Conservation (phyloP, 768 basidiomycete species). For the Lactarius sp. region DNA sequence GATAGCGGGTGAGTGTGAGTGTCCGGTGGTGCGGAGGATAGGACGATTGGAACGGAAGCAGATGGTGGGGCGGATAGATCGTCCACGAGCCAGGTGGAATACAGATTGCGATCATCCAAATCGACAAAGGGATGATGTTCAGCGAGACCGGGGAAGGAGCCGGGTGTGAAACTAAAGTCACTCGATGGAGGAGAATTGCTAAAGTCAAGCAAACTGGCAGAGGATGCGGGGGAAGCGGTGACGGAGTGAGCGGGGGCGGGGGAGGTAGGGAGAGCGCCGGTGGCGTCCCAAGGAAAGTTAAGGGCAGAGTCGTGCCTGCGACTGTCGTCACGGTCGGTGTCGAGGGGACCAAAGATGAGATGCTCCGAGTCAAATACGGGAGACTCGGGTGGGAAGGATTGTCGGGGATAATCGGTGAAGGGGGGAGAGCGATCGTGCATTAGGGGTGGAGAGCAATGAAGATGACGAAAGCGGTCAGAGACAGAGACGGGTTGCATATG, state of each 20-base stretch:
- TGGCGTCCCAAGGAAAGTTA: conserved; percentile 37
- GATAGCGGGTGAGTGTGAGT: conserved; percentile 39
- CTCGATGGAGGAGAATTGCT: conserved; percentile 38
- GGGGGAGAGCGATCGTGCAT: conserved; percentile 30
- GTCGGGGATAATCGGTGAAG: conserved; percentile 28
- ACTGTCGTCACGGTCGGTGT: conserved; percentile 44
- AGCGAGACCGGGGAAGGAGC: conserved; percentile 31
- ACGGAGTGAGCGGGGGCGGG: conserved; percentile 38
- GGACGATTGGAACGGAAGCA: conserved; percentile 52
- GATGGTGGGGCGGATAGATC: conserved; percentile 37
- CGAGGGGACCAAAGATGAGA: conserved; percentile 53
- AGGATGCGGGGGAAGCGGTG: conserved; percentile 38
- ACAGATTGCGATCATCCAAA: conserved; percentile 38
- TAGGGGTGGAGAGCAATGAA: conserved; percentile 25
- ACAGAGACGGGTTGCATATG: conserved; percentile 27
- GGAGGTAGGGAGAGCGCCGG: conserved; percentile 37
- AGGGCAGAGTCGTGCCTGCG: conserved; percentile 30
- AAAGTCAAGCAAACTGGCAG: conserved; percentile 39
- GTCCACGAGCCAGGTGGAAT: conserved; percentile 63
- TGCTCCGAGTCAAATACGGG: conserved; percentile 43
- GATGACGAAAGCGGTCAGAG: conserved; percentile 19
- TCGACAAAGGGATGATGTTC: conserved; percentile 38
- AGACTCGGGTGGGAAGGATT: conserved; percentile 32
- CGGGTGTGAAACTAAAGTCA: conserved; percentile 36
- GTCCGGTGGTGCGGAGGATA: conserved; percentile 43